phyloP scores from a whole-genome alignment of 768 basidiomycete genomes.

The Pleurotus tuoliensis region DNA sequence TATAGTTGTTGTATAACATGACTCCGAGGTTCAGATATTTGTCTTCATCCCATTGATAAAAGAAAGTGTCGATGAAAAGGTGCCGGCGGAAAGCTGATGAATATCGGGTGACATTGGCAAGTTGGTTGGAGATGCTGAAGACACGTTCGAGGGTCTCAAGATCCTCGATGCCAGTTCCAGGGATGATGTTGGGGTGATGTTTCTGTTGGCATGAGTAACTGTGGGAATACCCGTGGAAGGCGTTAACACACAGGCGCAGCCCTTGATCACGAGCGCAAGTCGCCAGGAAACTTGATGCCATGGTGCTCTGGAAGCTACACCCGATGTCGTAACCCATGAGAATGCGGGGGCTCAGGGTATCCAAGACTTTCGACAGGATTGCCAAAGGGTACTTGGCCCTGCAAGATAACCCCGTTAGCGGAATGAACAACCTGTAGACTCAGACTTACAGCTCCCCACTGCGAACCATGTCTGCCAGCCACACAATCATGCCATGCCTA shows the following conservation, averaged over 20 bases:
- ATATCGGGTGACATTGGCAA: constrained; percentile 15
- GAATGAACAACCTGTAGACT: neutral
- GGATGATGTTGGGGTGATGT: constrained; percentile 15
- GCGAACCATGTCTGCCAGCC: constrained; percentile 19
- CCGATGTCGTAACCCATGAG: constrained; percentile 23
- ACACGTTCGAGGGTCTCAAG: constrained; percentile 16
- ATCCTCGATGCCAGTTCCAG: constrained; percentile 18
- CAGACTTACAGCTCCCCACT: constrained; percentile 23
- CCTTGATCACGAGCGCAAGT: constrained; percentile 3
- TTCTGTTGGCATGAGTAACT: constrained; percentile 16
- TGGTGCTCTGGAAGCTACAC: constrained; percentile 18
- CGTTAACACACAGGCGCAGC: constrained; percentile 10
- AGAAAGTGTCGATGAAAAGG: constrained; percentile 16
- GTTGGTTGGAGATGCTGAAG: constrained; percentile 16
- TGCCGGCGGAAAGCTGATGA: constrained; percentile 15
- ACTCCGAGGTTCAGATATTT: constrained; percentile 19
- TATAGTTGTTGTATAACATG: constrained; percentile 21
- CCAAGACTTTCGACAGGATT: constrained; percentile 14
- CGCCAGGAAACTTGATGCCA: constrained; percentile 16
- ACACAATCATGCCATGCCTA: constrained; percentile 22
- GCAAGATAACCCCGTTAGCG: neutral
- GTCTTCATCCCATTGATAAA: constrained; percentile 14
- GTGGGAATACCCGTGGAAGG: constrained; percentile 6
- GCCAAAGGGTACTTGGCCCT: constrained; percentile 19
- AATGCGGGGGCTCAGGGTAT: constrained; percentile 14